Percentiles rank a stretch among this genome's conserved stretches.
Conservation (phyloP, 2,329 filamentous ascomycete species). For the Nigrospora osmanthi region DNA sequence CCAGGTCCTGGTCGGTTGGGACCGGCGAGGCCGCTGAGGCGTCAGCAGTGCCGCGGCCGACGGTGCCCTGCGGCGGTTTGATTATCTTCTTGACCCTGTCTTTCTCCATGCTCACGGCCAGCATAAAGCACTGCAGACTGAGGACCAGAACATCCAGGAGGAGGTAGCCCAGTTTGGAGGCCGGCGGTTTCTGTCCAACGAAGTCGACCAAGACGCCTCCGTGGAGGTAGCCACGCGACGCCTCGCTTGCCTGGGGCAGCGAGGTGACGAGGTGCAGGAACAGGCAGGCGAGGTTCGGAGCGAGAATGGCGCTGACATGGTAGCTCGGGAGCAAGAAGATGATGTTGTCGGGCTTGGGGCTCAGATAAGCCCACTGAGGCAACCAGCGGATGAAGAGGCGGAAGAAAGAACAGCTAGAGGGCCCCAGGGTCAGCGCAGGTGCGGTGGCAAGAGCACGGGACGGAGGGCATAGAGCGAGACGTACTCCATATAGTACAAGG, state of each 20-base stretch:
- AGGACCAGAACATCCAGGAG: slow-evolving; percentile 49
- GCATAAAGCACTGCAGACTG: slow-evolving; percentile 53
- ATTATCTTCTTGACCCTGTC: slow-evolving; percentile 46
- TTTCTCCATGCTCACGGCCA: slow-evolving; percentile 53
- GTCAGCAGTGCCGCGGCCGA: slow-evolving; percentile 14
- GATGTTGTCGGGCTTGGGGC: slow-evolving; percentile 51
- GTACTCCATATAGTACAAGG: slow-evolving; percentile 65
- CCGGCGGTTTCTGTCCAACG: slow-evolving; percentile 56
- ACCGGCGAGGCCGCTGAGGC: slow-evolving; percentile 7
- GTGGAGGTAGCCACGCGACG: slow-evolving; percentile 57
- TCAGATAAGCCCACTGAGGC: slow-evolving; percentile 56
- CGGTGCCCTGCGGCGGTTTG: slow-evolving; percentile 21
- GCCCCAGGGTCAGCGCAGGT: neutral
- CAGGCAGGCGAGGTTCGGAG: slow-evolving; percentile 53
- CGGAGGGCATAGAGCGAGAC: slow-evolving; percentile 10
- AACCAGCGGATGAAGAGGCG: slow-evolving; percentile 51
- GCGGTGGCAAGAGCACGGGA: neutral
- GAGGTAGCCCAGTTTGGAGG: slow-evolving; percentile 46
- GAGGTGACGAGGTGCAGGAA: slow-evolving; percentile 49
- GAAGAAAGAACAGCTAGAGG: slow-evolving; percentile 53
- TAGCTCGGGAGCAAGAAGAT: slow-evolving; percentile 48
- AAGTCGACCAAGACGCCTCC: slow-evolving; percentile 62
- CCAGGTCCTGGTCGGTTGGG: slow-evolving; percentile 36
- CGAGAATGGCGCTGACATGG: slow-evolving; percentile 50
- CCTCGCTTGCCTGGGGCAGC: slow-evolving; percentile 49